Conservation (phyloP, 257 asterid species). For the Dorcoceras hygrometricum region DNA sequence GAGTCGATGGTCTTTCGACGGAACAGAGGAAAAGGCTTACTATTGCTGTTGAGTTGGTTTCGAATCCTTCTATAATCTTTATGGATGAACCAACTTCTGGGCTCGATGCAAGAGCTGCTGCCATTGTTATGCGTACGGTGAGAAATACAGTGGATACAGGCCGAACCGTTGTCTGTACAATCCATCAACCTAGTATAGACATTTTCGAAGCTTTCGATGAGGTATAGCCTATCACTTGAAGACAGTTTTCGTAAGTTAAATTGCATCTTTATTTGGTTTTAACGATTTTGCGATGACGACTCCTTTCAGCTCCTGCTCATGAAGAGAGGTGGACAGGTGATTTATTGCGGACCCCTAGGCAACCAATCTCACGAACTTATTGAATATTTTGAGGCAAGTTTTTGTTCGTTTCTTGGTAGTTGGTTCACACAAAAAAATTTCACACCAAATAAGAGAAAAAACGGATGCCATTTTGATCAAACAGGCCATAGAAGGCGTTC, state of each 20-base stretch:
- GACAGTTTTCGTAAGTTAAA: not conserved
- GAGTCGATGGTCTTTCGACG: slow-evolving; percentile 78
- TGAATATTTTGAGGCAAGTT: slow-evolving; percentile 66
- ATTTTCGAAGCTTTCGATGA: slow-evolving; percentile 90
- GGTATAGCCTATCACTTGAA: slow-evolving; percentile 33
- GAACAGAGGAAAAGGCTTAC: slow-evolving; percentile 87
- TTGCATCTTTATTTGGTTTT: not conserved
- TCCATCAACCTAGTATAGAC: slow-evolving; percentile 87
- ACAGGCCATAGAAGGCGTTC: slow-evolving; percentile 65
- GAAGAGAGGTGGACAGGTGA: slow-evolving; percentile 83
- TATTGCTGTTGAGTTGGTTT: slow-evolving; percentile 79
- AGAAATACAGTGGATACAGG: slow-evolving; percentile 88
- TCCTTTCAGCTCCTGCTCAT: slow-evolving; percentile 51
- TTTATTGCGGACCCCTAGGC: slow-evolving; percentile 70
- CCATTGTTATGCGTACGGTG: slow-evolving; percentile 80
- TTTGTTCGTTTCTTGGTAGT: not conserved
- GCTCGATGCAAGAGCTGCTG: slow-evolving; percentile 93
- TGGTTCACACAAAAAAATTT: not conserved
- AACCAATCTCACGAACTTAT: slow-evolving; percentile 54
- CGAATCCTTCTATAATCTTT: slow-evolving; percentile 82
- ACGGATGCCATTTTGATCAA: not conserved
- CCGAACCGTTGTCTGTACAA: slow-evolving; percentile 81
- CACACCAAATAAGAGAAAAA: not conserved
- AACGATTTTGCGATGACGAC: not conserved
- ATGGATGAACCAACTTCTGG: slow-evolving; percentile 95